Conservation (phyloP, 805 yeast genomes). For the Grigorovia humatica region DNA sequence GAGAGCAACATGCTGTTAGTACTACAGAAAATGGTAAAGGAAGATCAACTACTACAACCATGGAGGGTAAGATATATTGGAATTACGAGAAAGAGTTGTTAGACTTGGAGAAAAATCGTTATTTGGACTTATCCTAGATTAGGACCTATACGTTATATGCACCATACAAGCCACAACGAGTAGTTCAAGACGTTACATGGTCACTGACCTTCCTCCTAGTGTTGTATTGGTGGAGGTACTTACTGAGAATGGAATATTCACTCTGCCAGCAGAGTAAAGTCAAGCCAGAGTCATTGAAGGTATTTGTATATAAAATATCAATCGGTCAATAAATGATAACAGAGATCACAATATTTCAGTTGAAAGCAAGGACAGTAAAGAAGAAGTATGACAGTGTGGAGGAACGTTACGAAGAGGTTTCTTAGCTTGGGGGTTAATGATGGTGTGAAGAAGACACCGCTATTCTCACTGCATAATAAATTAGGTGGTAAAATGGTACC, state of each 20-base stretch:
- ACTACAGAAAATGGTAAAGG: not conserved
- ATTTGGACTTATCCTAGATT: slow-evolving; percentile 18
- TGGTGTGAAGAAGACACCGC: slow-evolving; percentile 50
- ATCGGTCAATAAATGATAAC: too few species aligned
- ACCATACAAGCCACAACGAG: not conserved
- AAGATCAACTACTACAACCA: not conserved
- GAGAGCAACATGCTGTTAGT: slow-evolving; percentile 9
- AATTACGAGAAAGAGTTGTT: slow-evolving; percentile 24
- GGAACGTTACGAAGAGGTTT: not conserved
- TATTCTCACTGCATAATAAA: slow-evolving; percentile 67
- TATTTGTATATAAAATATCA: not conserved
- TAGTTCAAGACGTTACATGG: too few species aligned
- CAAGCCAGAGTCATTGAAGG: not conserved
- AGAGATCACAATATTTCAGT: too few species aligned
- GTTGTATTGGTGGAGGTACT: not conserved
- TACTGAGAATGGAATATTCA: not conserved
- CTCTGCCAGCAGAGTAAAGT: not conserved
- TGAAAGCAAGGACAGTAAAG: too few species aligned
- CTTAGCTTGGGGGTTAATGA: slow-evolving; percentile 19
- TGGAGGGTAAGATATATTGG: slow-evolving; percentile 12
- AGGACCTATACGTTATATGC: not conserved
- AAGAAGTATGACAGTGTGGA: not conserved
- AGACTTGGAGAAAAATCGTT: slow-evolving; percentile 25
- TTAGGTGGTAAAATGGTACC: slow-evolving; percentile 88
- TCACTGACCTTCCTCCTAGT: too few species aligned